Evolutionary conservation across 345 rosid genomes (phyloP).

Genomic region (Gossypium anomalum): DNA sequence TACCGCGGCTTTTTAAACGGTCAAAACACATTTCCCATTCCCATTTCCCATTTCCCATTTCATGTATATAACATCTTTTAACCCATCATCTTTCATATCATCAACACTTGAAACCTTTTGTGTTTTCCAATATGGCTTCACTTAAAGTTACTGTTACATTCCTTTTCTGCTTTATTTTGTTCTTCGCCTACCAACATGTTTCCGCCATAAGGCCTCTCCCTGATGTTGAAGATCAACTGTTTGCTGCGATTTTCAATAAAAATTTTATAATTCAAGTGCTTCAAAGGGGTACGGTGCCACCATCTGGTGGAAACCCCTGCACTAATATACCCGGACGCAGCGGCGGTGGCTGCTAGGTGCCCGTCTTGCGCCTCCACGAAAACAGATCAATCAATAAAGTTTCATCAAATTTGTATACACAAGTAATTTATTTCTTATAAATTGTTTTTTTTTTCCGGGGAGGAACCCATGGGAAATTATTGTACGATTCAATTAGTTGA

Average conservation of each 20-base stretch:
- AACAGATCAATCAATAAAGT: constrained; percentile 4
- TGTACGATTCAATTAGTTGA: no score
- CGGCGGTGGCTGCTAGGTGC: neutral
- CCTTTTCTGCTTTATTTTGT: neutral
- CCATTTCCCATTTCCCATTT: neutral
- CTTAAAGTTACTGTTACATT: neutral
- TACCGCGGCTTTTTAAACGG: neutral
- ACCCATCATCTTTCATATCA: neutral
- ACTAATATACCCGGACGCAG: constrained; percentile 26
- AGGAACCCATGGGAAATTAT: neutral
- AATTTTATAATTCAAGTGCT: constrained; percentile 28
- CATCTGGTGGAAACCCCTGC: constrained; percentile 29
- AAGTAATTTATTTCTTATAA: neutral
- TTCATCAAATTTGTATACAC: neutral
- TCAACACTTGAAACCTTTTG: neutral
- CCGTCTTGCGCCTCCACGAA: neutral
- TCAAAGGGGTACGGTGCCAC: constrained; percentile 34
- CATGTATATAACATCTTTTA: neutral
- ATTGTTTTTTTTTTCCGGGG: neutral
- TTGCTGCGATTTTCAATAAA: neutral
- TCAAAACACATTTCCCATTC: neutral
- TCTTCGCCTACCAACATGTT: constrained; percentile 8
- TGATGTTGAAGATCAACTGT: constrained; percentile 7
- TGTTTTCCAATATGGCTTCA: neutral
- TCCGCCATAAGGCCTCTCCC: constrained; percentile 28